A percentile compares a stretch with the other conserved stretches of the same genome.
phyloP scores from a whole-genome alignment of 345 rosid genomes.

The Camelina hispida region DNA sequence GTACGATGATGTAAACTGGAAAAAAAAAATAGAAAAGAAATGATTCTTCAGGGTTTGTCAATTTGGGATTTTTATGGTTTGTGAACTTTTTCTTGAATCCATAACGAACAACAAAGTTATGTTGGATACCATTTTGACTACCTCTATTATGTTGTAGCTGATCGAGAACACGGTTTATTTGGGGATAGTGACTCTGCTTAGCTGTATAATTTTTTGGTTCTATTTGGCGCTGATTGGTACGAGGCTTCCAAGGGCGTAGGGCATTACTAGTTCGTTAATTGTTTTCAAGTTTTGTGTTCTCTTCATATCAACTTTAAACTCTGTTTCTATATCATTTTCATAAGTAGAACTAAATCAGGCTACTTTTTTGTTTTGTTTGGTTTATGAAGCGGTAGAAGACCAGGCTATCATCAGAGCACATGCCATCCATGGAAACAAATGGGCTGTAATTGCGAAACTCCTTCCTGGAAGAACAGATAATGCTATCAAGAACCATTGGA shows the following conservation, averaged over 20 bases:
- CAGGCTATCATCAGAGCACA: constrained; percentile 67
- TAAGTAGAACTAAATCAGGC: constrained; percentile 26
- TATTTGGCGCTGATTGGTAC: background rate
- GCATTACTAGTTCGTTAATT: background rate
- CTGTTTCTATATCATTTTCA: background rate
- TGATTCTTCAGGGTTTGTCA: background rate
- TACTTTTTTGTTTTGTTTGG: constrained; percentile 12
- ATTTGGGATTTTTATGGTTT: background rate
- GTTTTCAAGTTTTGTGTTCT: background rate
- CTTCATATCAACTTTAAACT: background rate
- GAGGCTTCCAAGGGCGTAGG: background rate
- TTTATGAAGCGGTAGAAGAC: constrained; percentile 73
- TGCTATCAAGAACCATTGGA: constrained; percentile 92
- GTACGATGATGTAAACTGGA: background rate
- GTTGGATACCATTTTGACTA: constrained; percentile 6
- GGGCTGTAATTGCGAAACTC: constrained; percentile 82
- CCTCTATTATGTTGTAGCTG: constrained; percentile 1
- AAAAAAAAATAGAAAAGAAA: background rate
- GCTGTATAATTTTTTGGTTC: constrained; percentile 7
- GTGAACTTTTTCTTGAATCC: background rate
- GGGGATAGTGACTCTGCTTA: background rate
- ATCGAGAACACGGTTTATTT: background rate
- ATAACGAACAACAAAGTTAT: background rate
- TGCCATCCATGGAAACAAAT: constrained; percentile 80
- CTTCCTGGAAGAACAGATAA: constrained; percentile 91